Conservation (phyloP, 768 basidiomycete genomes). For the Tylopilus sp. region DNA sequence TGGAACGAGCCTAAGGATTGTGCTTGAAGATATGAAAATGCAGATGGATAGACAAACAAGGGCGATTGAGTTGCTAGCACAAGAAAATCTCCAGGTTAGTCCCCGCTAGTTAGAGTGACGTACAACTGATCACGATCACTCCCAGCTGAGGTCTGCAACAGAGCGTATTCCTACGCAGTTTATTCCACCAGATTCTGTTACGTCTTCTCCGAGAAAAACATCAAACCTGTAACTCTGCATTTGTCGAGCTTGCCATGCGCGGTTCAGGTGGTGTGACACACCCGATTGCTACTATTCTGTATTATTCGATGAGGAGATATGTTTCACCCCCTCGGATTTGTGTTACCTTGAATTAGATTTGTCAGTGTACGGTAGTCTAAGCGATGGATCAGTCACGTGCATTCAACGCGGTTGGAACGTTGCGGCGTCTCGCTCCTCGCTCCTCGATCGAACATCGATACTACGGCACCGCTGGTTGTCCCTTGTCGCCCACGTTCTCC, state of each 20-base stretch:
- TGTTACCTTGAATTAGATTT: slow-evolving; percentile 3
- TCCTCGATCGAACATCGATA: slow-evolving; percentile 16
- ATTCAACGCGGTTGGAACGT: slow-evolving; percentile 28
- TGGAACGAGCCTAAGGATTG: slow-evolving; percentile 28
- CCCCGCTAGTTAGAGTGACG: background rate
- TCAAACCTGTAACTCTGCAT: slow-evolving; percentile 11
- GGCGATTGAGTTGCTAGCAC: slow-evolving; percentile 39
- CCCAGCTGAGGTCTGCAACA: slow-evolving; percentile 15
- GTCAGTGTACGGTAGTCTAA: slow-evolving; percentile 2
- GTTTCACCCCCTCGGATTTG: background rate
- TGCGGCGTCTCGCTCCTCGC: background rate
- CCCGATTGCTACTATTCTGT: background rate
- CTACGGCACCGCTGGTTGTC: background rate
- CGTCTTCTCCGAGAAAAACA: slow-evolving; percentile 17
- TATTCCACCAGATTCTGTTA: slow-evolving; percentile 9
- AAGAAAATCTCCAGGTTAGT: slow-evolving; percentile 48
- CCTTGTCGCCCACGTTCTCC: background rate
- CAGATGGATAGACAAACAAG: slow-evolving; percentile 49
- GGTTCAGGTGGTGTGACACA: too few relatives aligned
- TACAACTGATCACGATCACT: slow-evolving; percentile 3
- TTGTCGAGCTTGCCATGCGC: too few relatives aligned
- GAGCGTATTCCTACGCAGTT: slow-evolving; percentile 13
- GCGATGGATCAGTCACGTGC: slow-evolving; percentile 26
- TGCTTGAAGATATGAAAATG: slow-evolving; percentile 44
- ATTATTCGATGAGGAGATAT: background rate